Percentiles rank a stretch among this genome's conserved stretches.
Evolutionary conservation across 2,329 filamentous ascomycete species (phyloP).

Genomic region (Trichophyton schoenleinii): DNA sequence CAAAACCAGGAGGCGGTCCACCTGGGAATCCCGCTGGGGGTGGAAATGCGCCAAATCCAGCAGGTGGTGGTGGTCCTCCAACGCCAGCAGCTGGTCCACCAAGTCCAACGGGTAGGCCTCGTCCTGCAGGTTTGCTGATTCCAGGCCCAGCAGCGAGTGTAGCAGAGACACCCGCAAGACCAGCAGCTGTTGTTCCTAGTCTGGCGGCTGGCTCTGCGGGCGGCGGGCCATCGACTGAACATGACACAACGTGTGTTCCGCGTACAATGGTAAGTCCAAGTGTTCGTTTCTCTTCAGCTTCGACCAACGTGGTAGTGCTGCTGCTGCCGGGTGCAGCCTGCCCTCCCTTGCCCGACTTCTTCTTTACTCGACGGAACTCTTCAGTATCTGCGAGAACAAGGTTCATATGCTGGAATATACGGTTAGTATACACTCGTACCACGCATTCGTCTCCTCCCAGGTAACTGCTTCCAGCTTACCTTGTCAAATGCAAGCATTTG

Average conservation of each 20-base stretch:
- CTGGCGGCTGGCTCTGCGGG: constrained; percentile 85
- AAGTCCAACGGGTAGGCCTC: constrained; percentile 69
- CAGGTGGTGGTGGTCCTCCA: constrained; percentile 59
- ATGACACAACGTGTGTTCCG: constrained; percentile 84
- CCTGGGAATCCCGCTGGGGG: constrained; percentile 41
- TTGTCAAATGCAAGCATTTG: constrained; percentile 99
- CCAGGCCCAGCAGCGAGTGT: constrained; percentile 73
- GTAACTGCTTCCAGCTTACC: constrained; percentile 36
- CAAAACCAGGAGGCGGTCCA: constrained; percentile 40
- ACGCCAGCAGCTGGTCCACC: constrained; percentile 83
- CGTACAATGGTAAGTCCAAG: constrained; percentile 88
- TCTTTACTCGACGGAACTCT: constrained; percentile 86
- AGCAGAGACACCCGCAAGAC: constrained; percentile 47
- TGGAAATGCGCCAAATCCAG: constrained; percentile 40
- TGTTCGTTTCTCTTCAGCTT: constrained; percentile 95
- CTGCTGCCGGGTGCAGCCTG: constrained; percentile 27
- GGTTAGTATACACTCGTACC: neutral
- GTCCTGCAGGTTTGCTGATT: constrained; percentile 78
- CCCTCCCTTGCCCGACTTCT: constrained; percentile 63
- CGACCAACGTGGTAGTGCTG: constrained; percentile 53
- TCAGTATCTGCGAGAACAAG: constrained; percentile 96
- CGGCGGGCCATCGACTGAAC: constrained; percentile 89
- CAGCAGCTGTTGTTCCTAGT: constrained; percentile 63
- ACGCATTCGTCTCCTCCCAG: neutral
- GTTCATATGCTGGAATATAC: constrained; percentile 73